These are phyloP conservation scores for Arctium minus DNA, from an alignment of 129 eudicot genomes.

Conservation along the genomic window DNA sequence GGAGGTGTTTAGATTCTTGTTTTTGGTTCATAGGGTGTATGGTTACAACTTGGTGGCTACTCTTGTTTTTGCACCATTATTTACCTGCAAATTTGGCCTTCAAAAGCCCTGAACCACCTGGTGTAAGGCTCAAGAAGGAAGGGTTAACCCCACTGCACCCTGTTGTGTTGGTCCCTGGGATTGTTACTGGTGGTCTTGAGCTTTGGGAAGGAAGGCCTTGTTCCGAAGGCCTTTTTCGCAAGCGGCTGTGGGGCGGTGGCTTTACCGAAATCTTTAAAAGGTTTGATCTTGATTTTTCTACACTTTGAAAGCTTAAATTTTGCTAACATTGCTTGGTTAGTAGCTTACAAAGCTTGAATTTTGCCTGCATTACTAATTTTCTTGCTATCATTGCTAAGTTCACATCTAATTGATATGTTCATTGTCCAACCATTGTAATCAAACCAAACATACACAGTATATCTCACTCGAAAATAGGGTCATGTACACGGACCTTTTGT, in stretches of 20 bases:
- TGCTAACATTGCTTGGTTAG: constrained; percentile 14
- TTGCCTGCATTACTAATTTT: constrained; percentile 9
- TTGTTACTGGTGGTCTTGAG: constrained; percentile 94
- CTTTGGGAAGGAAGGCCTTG: constrained; percentile 97
- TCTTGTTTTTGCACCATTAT: constrained; percentile 57
- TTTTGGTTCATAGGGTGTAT: constrained; percentile 75
- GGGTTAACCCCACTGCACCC: constrained; percentile 78
- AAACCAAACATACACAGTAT: background rate
- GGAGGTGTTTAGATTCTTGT: constrained; percentile 69
- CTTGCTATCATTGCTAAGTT: constrained; percentile 5
- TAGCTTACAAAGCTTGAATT: constrained; percentile 7
- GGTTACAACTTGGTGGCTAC: constrained; percentile 77
- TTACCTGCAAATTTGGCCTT: constrained; percentile 56
- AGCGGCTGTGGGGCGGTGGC: constrained; percentile 94
- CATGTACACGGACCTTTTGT: background rate
- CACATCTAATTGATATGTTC: no score
- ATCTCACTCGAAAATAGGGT: background rate
- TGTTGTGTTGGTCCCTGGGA: constrained; percentile 87
- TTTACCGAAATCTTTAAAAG: constrained; percentile 69
- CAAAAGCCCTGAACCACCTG: constrained; percentile 63
- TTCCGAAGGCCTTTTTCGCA: constrained; percentile 69
- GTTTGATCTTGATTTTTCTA: constrained; percentile 23
- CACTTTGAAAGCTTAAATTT: background rate
- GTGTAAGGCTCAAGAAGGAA: constrained; percentile 63
- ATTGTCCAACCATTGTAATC: background rate